A percentile compares a stretch with the other conserved stretches of the same genome.
Conservation (phyloP, 495 filamentous ascomycete species). For the Penicillium soppii region DNA sequence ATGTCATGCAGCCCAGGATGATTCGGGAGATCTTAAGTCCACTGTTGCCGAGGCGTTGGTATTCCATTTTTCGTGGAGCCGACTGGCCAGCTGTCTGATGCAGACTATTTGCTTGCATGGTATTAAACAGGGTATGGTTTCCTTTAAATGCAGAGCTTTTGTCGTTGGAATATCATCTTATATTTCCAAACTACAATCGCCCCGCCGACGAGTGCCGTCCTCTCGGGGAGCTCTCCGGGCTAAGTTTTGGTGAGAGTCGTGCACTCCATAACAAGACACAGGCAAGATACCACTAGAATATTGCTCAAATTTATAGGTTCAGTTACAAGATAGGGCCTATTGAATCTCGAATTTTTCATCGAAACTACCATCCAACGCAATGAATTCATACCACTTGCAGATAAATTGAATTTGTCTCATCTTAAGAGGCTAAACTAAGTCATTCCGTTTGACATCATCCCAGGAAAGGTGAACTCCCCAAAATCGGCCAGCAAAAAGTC, state of each 20-base stretch:
- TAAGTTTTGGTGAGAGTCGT: neutral
- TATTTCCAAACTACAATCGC: neutral
- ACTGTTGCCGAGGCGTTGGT: constrained; percentile 54
- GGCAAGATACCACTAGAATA: no score
- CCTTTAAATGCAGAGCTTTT: no score
- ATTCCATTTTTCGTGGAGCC: constrained; percentile 17
- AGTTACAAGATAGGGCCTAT: no score
- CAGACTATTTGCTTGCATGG: no score
- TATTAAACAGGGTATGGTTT: no score
- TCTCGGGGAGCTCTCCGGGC: neutral
- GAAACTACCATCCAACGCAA: no score
- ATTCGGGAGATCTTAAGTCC: constrained; percentile 65
- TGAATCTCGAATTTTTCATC: no score
- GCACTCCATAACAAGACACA: neutral
- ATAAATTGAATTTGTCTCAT: neutral
- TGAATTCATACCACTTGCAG: no score
- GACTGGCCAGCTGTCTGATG: neutral
- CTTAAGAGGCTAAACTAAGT: neutral
- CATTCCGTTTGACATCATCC: constrained; percentile 16
- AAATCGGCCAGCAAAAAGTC: constrained; percentile 23
- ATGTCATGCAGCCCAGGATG: constrained; percentile 68
- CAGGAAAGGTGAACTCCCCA: constrained; percentile 22
- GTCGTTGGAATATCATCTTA: neutral
- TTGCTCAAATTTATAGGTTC: no score
- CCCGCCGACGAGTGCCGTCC: neutral